Evolutionary conservation across 257 asterid genomes (phyloP), one percentile per base, ranked within the genome.

Genomic region (Nicotiana undulata): DNA sequence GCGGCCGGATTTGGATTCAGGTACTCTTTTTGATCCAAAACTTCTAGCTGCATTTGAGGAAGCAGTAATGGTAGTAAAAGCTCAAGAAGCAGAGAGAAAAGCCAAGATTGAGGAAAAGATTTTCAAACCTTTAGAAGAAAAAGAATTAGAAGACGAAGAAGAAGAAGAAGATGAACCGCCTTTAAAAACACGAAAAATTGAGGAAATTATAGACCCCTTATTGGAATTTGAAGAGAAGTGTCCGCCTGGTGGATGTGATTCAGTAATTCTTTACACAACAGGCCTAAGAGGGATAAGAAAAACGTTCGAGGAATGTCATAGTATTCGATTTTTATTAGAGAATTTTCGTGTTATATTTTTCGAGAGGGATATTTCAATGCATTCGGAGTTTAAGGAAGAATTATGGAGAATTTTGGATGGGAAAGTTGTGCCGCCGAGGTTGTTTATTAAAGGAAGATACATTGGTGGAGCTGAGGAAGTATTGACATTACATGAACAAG

Each of bases 401-500:
- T 3, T 96, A 81, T 92, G 97, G 96, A 87, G 83, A 79, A 64
- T 85, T 6, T 82, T 91, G 81, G 98, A 87, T 0, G 88, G 88
- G 17, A 92, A 90, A 87, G 65, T 84, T 1, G 80, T 89, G 56
- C 97, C 98, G 9, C 99, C 99, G 11, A 90, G 93, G 76, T 66
- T 96, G 87, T 96, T 96, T 59, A 83, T 96, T 1, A 91, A 90
- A 85, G 99, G 99, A 31, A 92, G 99, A 81, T 91, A 92, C 88
- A 86, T 96, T 31, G 99, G 99, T 4, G 99, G 98, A 80, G 97
- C 94, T 7, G 99, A 93, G 28, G 92, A 94, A 85, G 98, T 92
- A 5, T 44, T 89, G 86, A 83, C 86, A 52, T 83, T 96, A 84
- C 98, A 94, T 61, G 99, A 96, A 63, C 93, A 90, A 58, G 99